Percentiles rank a stretch among this genome's conserved stretches.
Evolutionary conservation across 2,329 filamentous ascomycete species (phyloP).

Genomic region (Cladophialophora exuberans): DNA sequence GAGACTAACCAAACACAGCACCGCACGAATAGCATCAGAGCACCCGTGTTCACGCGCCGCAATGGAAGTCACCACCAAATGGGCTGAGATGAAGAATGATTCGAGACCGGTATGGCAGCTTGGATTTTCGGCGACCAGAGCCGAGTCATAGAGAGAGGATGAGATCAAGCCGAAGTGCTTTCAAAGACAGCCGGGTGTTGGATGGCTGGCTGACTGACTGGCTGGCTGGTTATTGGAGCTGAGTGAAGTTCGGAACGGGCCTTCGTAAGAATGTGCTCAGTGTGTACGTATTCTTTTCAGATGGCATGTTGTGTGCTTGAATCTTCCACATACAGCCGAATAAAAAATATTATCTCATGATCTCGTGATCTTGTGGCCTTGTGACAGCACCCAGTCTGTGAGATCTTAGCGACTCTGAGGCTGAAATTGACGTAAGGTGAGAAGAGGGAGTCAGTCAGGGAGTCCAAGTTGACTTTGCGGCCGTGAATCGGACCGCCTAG

Average conservation of each 20-base stretch:
- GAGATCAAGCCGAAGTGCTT: neutral
- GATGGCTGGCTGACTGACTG: too few relatives aligned
- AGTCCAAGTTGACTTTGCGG: neutral
- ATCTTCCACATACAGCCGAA: constrained; percentile 3
- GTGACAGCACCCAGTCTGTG: neutral
- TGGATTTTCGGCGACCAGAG: constrained; percentile 1
- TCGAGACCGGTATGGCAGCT: neutral
- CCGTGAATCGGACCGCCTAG: neutral
- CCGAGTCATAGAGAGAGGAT: neutral
- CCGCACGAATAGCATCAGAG: constrained; percentile 30
- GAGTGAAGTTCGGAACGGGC: too few relatives aligned
- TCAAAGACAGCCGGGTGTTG: neutral
- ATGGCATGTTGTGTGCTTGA: neutral
- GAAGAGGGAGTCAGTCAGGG: too few relatives aligned
- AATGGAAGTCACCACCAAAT: constrained; percentile 9
- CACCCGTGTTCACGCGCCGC: constrained; percentile 25
- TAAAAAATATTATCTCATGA: constrained; percentile 19
- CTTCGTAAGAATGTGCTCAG: constrained; percentile 1
- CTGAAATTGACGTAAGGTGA: neutral
- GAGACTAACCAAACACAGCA: constrained; percentile 23
- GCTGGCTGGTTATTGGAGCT: too few relatives aligned
- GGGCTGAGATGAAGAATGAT: constrained; percentile 4
- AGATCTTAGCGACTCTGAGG: too few relatives aligned
- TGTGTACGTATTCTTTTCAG: constrained; percentile 11
- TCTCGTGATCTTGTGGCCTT: too few relatives aligned